phyloP scores from a whole-genome alignment of 1,139 yeast species.

The Yamadazyma triangularis region DNA sequence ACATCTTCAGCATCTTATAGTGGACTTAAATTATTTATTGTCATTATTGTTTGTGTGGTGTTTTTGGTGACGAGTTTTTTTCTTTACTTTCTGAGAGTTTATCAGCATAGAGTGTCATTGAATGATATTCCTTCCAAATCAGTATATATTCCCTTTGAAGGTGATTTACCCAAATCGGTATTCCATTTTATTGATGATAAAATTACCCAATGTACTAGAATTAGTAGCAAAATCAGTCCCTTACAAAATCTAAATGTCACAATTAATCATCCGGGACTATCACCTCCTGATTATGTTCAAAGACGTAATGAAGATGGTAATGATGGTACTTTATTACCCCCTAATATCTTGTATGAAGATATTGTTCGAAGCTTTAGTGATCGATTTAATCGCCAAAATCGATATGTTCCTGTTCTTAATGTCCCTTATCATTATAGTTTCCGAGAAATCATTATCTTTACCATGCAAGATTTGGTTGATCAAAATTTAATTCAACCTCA shows the following conservation, averaged over 20 bases:
- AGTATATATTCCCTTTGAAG: conserved; percentile 60
- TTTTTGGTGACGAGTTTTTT: conserved; percentile 48
- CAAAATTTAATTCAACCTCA: conserved; percentile 5
- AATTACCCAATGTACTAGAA: conserved; percentile 42
- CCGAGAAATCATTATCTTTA: conserved; percentile 35
- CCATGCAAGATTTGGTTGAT: conserved; percentile 11
- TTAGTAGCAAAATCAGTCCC: conserved; percentile 51
- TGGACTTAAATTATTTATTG: conserved; percentile 67
- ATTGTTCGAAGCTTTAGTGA: conserved; percentile 54
- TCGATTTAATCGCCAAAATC: conserved; percentile 43
- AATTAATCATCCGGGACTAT: conserved; percentile 63
- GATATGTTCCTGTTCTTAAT: conserved; percentile 30
- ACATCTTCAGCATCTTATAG: conserved; percentile 52
- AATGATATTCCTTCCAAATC: conserved; percentile 70
- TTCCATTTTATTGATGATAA: conserved; percentile 32
- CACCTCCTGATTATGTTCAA: conserved; percentile 41
- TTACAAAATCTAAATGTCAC: conserved; percentile 25
- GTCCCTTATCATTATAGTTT: conserved; percentile 44
- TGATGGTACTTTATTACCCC: conserved; percentile 44
- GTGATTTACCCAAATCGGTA: conserved; percentile 56
- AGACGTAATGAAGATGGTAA: conserved; percentile 23
- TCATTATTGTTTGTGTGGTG: conserved; percentile 65
- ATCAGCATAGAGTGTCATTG: conserved; percentile 53
- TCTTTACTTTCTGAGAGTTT: conserved; percentile 51
- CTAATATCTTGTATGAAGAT: conserved; percentile 60